Evolutionary conservation across 225 moss, liverwort and hornwort genomes (phyloP).

Genomic region (Pseudoscleropodium purum): DNA sequence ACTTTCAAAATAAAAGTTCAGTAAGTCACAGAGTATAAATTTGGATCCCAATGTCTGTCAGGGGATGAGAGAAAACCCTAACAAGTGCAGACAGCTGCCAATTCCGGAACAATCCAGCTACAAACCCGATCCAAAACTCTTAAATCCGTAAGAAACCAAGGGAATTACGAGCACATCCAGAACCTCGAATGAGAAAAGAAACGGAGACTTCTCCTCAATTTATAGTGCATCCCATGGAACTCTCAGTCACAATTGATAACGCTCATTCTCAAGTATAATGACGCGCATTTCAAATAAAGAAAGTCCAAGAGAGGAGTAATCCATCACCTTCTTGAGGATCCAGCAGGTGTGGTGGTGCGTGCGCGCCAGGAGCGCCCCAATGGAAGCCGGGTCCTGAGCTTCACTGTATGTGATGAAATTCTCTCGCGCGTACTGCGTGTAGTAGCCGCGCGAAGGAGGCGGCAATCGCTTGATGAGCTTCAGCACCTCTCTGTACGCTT

Average conservation of each 20-base stretch:
- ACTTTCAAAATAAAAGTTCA: neutral
- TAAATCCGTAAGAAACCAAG: neutral
- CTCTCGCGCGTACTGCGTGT: conserved; percentile 40
- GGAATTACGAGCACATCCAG: neutral
- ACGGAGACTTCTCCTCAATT: neutral
- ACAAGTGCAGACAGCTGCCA: neutral
- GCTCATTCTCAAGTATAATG: neutral
- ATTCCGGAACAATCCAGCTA: neutral
- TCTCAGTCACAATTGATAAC: neutral
- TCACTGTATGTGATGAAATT: conserved; percentile 52
- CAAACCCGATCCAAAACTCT: neutral
- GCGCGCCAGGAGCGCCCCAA: conserved; percentile 16
- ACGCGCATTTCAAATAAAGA: neutral
- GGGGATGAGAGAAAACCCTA: neutral
- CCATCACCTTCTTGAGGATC: conserved; percentile 31
- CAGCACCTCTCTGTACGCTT: conserved; percentile 38
- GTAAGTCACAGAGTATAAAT: neutral
- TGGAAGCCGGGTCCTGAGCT: conserved; percentile 14
- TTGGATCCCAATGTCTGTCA: neutral
- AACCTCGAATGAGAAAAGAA: neutral
- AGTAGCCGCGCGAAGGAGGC: conserved; percentile 22
- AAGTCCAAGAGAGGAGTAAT: neutral
- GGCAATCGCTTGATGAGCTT: conserved; percentile 33
- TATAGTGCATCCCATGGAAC: neutral
- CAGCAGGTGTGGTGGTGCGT: conserved; percentile 39